Base-by-base conservation (phyloP, 2,329 filamentous ascomycete genomes). In the Botrytis squamosa region DNA sequence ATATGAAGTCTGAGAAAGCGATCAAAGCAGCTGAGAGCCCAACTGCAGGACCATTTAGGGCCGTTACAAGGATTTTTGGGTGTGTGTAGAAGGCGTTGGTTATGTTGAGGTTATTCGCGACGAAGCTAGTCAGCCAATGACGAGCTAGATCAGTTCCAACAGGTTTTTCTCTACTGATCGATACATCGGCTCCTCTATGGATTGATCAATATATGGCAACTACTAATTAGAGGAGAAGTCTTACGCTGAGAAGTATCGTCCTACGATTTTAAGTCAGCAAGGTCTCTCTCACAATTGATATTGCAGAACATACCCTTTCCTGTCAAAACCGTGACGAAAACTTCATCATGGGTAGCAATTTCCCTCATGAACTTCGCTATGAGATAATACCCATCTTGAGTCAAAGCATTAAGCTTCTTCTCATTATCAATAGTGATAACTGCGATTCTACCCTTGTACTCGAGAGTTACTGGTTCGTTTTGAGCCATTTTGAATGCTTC, bases 51-150 rank as follows among this genome's bases (percentile, higher is more conserved):
- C 95, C 96, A 84, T 98, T 98, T 77, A 98, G 90, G 0, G 93
- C 96, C 0, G 91, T 91, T 75, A 98, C 88, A 38, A 98, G 92
- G 83, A 98, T 92, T 85, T 98, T 98, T 79, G 94, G 93, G 84
- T 98, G 96, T 22, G 90, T 91, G 85, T 96, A 95, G 85, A 98
- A 97, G 78, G 94, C 91, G 79, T 93, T 91, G 3, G 95, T 96
- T 79, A 93, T 88, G 86, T 97, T 93, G 73, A 98, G 88, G 86
- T 98, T 98, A 86, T 92, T 92, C 77, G 91, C 86, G 18, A 93
- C 92, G 83, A 98, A 97, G 80, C 82, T 85, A 70, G 88, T 86
- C 52, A 97, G 88, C 84, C 90, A 91, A 77, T 89, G 85, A 70
- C 81, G 81, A 80, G 86, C 84, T 10, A 81, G 74, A 73, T 86